phyloP scores from a whole-genome alignment of 2,329 filamentous ascomycete genomes.

The Phyllosticta citribraziliensis region DNA sequence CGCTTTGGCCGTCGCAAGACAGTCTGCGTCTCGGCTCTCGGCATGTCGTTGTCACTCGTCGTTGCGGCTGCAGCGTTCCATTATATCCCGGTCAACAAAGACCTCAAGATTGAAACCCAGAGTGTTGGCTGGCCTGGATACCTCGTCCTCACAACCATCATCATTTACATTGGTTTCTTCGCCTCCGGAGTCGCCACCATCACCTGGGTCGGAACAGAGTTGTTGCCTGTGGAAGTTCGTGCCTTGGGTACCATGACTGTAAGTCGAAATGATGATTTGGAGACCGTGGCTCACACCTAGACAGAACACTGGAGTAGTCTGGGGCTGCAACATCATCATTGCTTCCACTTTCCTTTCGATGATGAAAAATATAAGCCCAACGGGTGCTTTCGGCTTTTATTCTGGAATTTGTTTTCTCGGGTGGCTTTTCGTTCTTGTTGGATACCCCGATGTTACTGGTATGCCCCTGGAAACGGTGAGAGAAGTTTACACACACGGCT shows the following conservation, averaged over 20 bases:
- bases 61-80: slow-evolving; percentile 53
- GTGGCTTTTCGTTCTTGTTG: slow-evolving; percentile 29
- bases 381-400: slow-evolving; percentile 32
- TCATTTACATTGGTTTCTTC: slow-evolving; percentile 28
- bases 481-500: slow-evolving; percentile 27
- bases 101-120: slow-evolving; percentile 22
- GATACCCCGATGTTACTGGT: slow-evolving; percentile 32
- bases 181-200: slow-evolving; percentile 25
- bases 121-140: slow-evolving; percentile 25
- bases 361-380: slow-evolving; percentile 28
- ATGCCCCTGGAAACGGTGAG: slow-evolving; percentile 27
- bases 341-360: slow-evolving; percentile 30
- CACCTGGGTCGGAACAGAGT: slow-evolving; percentile 28
- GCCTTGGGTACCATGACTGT: slow-evolving; percentile 30
- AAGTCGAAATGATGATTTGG: slow-evolving; percentile 14
- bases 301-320: slow-evolving; percentile 18
- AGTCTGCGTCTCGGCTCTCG: slow-evolving; percentile 33
- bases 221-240: slow-evolving; percentile 28
- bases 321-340: slow-evolving; percentile 21
- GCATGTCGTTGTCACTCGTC: slow-evolving; percentile 65
- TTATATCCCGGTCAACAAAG: slow-evolving; percentile 35
- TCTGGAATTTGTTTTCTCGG: slow-evolving; percentile 31
- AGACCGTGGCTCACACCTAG: no score
- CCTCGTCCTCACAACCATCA: slow-evolving; percentile 28
- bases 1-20: slow-evolving; percentile 68